Evolutionary conservation across 352 stramenopile genomes (phyloP), one percentile per base, ranked within the genome.

Genomic region (Blastocystis sp.): DNA sequence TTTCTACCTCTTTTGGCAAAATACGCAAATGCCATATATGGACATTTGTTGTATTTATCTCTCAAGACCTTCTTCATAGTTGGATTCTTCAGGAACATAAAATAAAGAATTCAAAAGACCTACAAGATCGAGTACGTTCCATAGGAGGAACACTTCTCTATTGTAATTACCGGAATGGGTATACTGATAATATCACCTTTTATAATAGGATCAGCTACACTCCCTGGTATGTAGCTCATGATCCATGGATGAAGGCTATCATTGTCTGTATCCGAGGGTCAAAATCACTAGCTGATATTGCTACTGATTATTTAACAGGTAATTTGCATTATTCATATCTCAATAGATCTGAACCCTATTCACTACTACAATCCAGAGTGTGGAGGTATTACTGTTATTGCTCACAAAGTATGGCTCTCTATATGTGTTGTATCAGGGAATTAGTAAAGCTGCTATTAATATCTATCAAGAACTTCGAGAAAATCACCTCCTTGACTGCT

Each of bases 1-100:
- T 34, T 34, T 34, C 30, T 34, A 1, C 30, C 30, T 34, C 30
- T 68, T 18, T 24, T 68, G 7, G 26, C 53, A 4, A 20, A 37
- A 37, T 81, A 81, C 34, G 69, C 69, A 6, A 81, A 81, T 81
- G 39, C 69, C 41, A 56, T 37, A 45, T 81, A 81, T 63, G 69
- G 69, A 62, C 26, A 16, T 26, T 9, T 81, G 13, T 81, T 81
- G 69, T 81, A 62, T n/a, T n/a, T 7, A 56, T 6, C 18, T n/a
- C 20, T 24, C 4, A 62, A 68, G 41, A 34, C 16, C 18, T 43
- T 79, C 34, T 18, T 39, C 20, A n/a, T 79, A 81, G 69, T 18
- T 81, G 69, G 69, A 39, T 16, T 64, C 24, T 81, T 63, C 69
- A 75, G 24, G 30, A 81, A 81, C n/a, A 45, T n/a, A 62, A 64